These are phyloP conservation scores for Penicillium bialowiezense DNA, from an alignment of 495 filamentous ascomycete genomes.

Conservation along the genomic window DNA sequence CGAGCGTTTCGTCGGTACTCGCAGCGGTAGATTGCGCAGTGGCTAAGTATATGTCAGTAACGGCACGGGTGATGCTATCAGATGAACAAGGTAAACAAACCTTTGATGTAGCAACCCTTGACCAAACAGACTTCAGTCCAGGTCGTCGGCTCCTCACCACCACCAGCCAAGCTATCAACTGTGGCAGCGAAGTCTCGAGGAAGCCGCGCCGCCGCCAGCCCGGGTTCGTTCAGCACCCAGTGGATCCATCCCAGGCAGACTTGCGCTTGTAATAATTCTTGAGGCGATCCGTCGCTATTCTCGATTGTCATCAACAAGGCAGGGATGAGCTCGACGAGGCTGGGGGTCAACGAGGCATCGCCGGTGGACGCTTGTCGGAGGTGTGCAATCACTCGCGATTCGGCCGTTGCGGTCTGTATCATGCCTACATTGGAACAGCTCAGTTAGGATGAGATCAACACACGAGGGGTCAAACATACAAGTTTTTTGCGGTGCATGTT, in stretches of 20 bases:
- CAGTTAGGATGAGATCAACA: conserved; percentile 13
- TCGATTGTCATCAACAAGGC: conserved; percentile 64
- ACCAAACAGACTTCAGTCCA: conserved; percentile 81
- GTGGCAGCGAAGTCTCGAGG: conserved; percentile 58
- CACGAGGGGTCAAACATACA: conserved; percentile 53
- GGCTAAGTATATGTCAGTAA: conserved; percentile 32
- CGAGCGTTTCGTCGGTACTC: conserved; percentile 53
- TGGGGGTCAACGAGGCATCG: conserved; percentile 42
- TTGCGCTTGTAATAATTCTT: conserved; percentile 76
- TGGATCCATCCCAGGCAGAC: conserved; percentile 83
- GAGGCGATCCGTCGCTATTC: conserved; percentile 48
- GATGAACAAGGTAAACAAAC: conserved; percentile 26
- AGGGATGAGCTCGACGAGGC: conserved; percentile 61
- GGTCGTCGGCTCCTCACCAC: conserved; percentile 48
- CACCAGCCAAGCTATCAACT: conserved; percentile 44
- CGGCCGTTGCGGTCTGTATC: conserved; percentile 69
- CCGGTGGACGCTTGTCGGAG: conserved; percentile 35
- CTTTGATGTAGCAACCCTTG: conserved; percentile 74
- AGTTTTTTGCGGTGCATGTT: conserved; percentile 82
- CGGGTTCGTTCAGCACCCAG: conserved; percentile 68
- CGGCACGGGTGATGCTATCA: not conserved
- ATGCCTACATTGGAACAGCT: conserved; percentile 53
- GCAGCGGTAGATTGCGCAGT: conserved; percentile 59
- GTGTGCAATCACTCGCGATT: conserved; percentile 60
- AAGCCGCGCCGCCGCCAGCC: conserved; percentile 56